Conservation (phyloP, 2,329 filamentous ascomycete species). For the Aspergillus transmontanensis region DNA sequence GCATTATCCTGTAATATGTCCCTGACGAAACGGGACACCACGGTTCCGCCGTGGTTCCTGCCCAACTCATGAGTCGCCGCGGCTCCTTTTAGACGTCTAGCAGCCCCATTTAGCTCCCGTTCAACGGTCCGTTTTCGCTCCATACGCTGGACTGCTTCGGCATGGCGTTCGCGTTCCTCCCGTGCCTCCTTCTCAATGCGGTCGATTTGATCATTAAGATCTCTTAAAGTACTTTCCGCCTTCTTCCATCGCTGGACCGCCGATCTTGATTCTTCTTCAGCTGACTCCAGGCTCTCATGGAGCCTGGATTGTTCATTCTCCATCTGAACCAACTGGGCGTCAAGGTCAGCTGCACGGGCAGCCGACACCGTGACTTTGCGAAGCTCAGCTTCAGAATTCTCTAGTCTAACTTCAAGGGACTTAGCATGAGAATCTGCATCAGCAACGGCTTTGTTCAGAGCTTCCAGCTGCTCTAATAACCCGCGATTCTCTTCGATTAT, state of each 20-base stretch:
- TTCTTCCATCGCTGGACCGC: conserved; percentile 82
- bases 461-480: conserved; percentile 81
- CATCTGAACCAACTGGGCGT: conserved; percentile 75
- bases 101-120: conserved; percentile 76
- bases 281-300: conserved; percentile 66
- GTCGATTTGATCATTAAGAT: conserved; percentile 85
- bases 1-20: conserved; percentile 95
- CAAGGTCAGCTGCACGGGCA: conserved; percentile 73
- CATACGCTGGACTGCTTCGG: conserved; percentile 78
- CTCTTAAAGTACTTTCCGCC: conserved; percentile 75
- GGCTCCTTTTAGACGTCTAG: conserved; percentile 77
- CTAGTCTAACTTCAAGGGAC: conserved; percentile 73
- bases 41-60: conserved; percentile 62
- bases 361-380: conserved; percentile 74
- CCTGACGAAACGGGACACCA: conserved; percentile 94
- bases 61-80: conserved; percentile 70
- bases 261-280: conserved; percentile 73
- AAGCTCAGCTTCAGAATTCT: conserved; percentile 76
- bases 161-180: conserved; percentile 78
- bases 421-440: conserved; percentile 81
- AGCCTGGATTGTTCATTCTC: conserved; percentile 79
- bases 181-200: conserved; percentile 81
- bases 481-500: conserved; percentile 81
- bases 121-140: conserved; percentile 82
- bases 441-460: conserved; percentile 74